Evolutionary conservation across 331 rosid genomes (phyloP), one percentile per base, ranked within the genome.

Genomic region (Spiraea crenata): DNA sequence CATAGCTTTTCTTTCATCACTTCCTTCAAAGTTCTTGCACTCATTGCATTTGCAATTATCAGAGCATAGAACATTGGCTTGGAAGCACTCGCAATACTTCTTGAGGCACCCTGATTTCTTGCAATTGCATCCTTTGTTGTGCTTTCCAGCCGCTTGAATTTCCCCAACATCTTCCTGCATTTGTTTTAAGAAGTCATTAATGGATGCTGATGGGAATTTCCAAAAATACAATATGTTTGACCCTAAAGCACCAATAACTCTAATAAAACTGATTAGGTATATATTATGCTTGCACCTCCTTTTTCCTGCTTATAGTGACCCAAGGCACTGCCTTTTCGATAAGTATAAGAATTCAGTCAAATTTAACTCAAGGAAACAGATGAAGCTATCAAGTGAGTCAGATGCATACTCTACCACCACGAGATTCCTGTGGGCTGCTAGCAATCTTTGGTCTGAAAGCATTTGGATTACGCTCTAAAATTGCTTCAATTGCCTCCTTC

Each of bases 91-190:
- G 3, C 96, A 90, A 71, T 90, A 88, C 85, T 86, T 90, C 86
- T 90, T 90, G 48, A 90, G 96, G 84, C 96, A 90, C 74, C 95
- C 96, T 55, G 96, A 85, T 79, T 84, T 90, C 86, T 81, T 86
- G 83, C 96, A 90, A 77, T 88, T 81, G 63, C 96, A 90, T 77
- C 96, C 96, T 86, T 88, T 90, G 74, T 88, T 88, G 87, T 90
- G 96, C 87, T 84, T 88, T 78, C 87, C 96, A 50, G 81, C 66
- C 47, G 81, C 77, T 81, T 85, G 96, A 83, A 58, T 63, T 73
- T 84, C 88, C 60, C 81, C 70, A 8, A 73, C 72, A 67, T 87
- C 87, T 68, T 82, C 88, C 96, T 90, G 85, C 51, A 70, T 75
- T 75, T 34, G 48, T 75, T 77, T 69, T 65, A 76, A 70, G 82